These are phyloP conservation scores for Trichothecium roseum DNA, from an alignment of 2,329 filamentous ascomycete species.

Conservation along the genomic window DNA sequence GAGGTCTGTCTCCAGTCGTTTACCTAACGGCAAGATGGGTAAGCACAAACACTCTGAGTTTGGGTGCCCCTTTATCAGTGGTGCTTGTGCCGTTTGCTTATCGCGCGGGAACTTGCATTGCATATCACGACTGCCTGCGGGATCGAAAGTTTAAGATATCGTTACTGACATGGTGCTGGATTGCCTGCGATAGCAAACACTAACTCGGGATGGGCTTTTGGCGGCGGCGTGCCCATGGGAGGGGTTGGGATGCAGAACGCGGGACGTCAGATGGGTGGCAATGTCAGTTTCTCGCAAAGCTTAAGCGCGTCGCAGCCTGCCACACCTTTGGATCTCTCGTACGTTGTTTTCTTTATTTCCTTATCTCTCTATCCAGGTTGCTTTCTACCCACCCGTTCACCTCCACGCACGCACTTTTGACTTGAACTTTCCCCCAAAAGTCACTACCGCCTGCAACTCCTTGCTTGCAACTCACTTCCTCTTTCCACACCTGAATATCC, in stretches of 20 bases:
- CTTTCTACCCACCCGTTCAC: no score
- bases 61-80: neutral
- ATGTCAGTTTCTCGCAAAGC: constrained; percentile 57
- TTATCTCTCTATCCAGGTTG: no score
- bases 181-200: constrained; percentile 30
- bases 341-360: constrained; percentile 27
- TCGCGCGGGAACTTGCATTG: no score
- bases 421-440: no score
- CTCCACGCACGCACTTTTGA: no score
- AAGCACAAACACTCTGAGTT: constrained; percentile 12
- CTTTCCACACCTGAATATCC: no score
- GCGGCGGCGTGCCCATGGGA: constrained; percentile 51
- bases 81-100: no score
- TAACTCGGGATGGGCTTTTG: constrained; percentile 51
- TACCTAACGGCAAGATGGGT: constrained; percentile 59
- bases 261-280: constrained; percentile 44
- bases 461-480: no score
- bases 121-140: neutral
- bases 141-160: no score
- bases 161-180: constrained; percentile 13
- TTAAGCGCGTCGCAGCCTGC: constrained; percentile 51
- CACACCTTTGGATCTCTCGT: constrained; percentile 55
- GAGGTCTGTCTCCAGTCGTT: constrained; percentile 44
- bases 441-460: no score
- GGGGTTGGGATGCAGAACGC: constrained; percentile 41